Percentiles rank a stretch among this genome's conserved stretches.
Conservation (phyloP, 768 basidiomycete genomes). For the Podaxis carcinomalis region DNA sequence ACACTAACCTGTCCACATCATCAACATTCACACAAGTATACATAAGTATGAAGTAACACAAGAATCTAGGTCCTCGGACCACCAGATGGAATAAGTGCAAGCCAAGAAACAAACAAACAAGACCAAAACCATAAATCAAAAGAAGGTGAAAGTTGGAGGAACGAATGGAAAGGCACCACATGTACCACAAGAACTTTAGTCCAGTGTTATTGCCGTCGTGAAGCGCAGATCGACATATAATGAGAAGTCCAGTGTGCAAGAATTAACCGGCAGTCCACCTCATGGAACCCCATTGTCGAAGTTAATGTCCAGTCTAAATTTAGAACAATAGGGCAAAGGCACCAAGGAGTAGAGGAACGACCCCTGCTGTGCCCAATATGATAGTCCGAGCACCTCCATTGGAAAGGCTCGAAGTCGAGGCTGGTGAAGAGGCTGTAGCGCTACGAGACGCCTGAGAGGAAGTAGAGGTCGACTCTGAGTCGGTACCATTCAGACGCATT, state of each 20-base stretch:
- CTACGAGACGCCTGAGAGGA: not conserved
- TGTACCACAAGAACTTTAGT: not conserved
- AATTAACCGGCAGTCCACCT: not conserved
- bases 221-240: not conserved
- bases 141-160: not conserved
- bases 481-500: conserved; percentile 50
- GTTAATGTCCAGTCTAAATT: not conserved
- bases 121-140: not conserved
- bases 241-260: not conserved
- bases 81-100: too few relatives aligned
- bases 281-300: not conserved
- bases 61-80: too few relatives aligned
- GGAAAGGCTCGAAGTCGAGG: not conserved
- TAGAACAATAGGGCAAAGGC: not conserved
- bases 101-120: not conserved
- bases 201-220: not conserved
- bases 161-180: not conserved
- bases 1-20: too few relatives aligned
- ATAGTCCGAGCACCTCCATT: not conserved
- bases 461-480: not conserved
- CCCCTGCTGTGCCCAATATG: not conserved
- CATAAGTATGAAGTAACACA: too few relatives aligned
- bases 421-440: not conserved
- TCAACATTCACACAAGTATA: too few relatives aligned
- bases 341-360: not conserved